Percentiles rank a stretch among this genome's conserved stretches.
Conservation (phyloP, 345 rosid genomes). For the Acer yangbiense region DNA sequence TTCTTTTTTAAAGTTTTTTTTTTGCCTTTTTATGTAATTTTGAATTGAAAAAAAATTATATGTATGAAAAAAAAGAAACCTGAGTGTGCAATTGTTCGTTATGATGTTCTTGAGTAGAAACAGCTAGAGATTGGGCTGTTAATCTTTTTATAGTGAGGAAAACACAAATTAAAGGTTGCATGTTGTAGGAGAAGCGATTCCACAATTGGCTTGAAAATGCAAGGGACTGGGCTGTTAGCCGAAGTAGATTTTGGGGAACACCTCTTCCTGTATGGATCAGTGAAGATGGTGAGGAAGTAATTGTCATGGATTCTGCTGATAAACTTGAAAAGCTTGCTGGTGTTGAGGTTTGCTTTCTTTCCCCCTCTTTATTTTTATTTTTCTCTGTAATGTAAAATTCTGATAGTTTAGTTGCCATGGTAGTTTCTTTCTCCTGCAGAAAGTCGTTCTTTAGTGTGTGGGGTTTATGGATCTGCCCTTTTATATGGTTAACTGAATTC, state of each 20-base stretch:
- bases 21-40: not conserved
- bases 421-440: not conserved
- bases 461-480: not conserved
- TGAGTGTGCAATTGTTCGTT: not conserved
- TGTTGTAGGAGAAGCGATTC: conserved; percentile 84
- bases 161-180: conserved; percentile 6
- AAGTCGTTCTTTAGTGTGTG: not conserved
- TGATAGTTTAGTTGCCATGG: not conserved
- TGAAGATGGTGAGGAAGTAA: conserved; percentile 78
- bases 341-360: conserved; percentile 55
- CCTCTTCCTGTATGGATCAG: conserved; percentile 96
- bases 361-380: not conserved
- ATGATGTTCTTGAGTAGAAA: not conserved
- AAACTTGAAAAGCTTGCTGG: conserved; percentile 94
- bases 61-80: not conserved
- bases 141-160: not conserved
- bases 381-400: not conserved
- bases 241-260: conserved; percentile 99
- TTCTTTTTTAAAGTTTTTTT: not conserved
- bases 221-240: conserved; percentile 97
- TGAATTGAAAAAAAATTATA: not conserved
- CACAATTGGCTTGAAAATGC: conserved; percentile 99
- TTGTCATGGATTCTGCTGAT: conserved; percentile 78
- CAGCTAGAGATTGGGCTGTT: not conserved
- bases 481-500: not conserved